phyloP scores from a whole-genome alignment of 2,329 filamentous ascomycete genomes.

The Rhynchosporium agropyri region DNA sequence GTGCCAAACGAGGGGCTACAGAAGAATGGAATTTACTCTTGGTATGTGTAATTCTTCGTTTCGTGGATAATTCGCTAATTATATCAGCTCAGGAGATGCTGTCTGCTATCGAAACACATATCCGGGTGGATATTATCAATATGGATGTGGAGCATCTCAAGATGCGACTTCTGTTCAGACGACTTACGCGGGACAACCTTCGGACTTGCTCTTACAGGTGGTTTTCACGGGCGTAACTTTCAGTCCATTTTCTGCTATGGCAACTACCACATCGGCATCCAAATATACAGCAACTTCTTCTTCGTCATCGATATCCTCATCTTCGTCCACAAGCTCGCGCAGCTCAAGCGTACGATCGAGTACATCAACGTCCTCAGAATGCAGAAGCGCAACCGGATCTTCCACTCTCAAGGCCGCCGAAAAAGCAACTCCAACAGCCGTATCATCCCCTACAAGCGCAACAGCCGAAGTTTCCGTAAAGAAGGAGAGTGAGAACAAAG shows the following conservation, averaged over 20 bases:
- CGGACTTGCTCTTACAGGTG: constrained; percentile 35
- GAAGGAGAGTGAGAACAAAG: constrained; percentile 21
- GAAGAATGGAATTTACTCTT: constrained; percentile 39
- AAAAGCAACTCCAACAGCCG: constrained; percentile 11
- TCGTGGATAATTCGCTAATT: constrained; percentile 24
- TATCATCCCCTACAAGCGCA: constrained; percentile 16
- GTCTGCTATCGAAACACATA: constrained; percentile 39
- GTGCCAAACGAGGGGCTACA: constrained; percentile 26
- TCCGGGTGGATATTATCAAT: constrained; percentile 38
- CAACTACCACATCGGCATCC: constrained; percentile 16
- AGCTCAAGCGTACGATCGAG: not conserved
- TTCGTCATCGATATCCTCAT: not conserved
- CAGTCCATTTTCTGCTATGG: constrained; percentile 20
- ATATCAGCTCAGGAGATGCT: constrained; percentile 28
- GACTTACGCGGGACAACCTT: constrained; percentile 35
- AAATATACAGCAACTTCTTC: constrained; percentile 13
- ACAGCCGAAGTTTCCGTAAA: constrained; percentile 14
- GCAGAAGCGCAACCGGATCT: constrained; percentile 3
- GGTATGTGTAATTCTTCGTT: constrained; percentile 30
- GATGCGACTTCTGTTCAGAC: constrained; percentile 35
- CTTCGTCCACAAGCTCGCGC: constrained; percentile 16
- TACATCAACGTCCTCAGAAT: constrained; percentile 10
- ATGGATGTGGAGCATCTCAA: constrained; percentile 36
- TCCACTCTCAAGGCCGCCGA: constrained; percentile 15
- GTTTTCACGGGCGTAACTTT: constrained; percentile 39